Base-by-base conservation (phyloP, 768 basidiomycete species). In the Boletales sp. region DNA sequence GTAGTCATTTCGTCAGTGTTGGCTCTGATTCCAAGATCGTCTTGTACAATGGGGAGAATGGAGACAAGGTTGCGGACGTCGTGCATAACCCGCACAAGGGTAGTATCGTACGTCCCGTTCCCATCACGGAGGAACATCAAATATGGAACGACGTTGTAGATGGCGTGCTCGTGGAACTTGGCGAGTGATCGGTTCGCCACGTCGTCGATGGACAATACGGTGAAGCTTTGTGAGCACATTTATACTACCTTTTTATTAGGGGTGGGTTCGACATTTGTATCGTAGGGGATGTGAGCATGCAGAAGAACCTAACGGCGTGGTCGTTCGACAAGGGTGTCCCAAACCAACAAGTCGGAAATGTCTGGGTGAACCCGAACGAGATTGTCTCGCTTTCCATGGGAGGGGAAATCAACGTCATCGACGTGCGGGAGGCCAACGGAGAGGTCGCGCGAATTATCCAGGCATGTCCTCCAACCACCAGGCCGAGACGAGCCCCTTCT, bases 21-120 rank as follows among this genome's bases (percentile, higher is more conserved):
- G 95, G 92, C 18, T 87, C 90, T 6, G 95, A 98, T 65, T 79
- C 76, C 30, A 95, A 87, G 72, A 70, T 89, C 18, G 89, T 96
- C 72, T 60, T 97, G 12, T 95, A 94, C 64, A 90, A 94, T 49
- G 95, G 95, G 25, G 87, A 88, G 67, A 84, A 81, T 2, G 94
- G 94, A 1, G 90, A 95, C 25, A 83, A 82, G 4, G 55, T 86
- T 18, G 77, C 74, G 15, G 90, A 91, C 57, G 62, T 94, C 44
- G 76, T 77, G 12, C 84, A 86, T 48, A 78, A 64, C 54, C 78
- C 81, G 4, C 90, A 93, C 65, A 83, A 79, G 61, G 90, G 89
- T 40, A 84, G 78, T 57, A 81, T 89, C 49, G 89, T 90, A 66
- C 58, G 87, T 77, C 14, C 46, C 21, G 13, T 10, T 46, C 14